A percentile compares a stretch with the other conserved stretches of the same genome.
These are phyloP conservation scores for Colletotrichum trifolii DNA, from an alignment of 2,329 filamentous ascomycete species.

Conservation along the genomic window DNA sequence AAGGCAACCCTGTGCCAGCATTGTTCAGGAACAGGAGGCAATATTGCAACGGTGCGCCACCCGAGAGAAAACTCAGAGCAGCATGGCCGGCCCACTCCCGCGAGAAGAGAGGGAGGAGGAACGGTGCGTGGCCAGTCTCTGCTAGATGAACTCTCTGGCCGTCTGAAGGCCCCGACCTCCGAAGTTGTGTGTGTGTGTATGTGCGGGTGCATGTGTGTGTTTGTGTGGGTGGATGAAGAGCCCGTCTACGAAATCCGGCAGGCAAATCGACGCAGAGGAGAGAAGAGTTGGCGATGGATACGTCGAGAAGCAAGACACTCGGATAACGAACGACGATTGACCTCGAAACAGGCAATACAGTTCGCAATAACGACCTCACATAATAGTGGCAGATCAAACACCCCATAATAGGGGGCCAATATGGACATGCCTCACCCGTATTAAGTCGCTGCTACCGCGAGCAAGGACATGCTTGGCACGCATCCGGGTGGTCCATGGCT, in stretches of 20 bases:
- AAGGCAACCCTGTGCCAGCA: no score
- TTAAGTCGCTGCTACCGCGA: slow-evolving; percentile 3
- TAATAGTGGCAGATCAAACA: neutral
- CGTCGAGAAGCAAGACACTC: no score
- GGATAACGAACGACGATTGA: no score
- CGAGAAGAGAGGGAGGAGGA: neutral
- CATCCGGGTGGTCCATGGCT: slow-evolving; percentile 25
- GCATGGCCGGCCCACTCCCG: neutral
- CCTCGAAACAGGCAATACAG: neutral
- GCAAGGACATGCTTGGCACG: slow-evolving; percentile 12
- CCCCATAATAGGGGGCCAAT: slow-evolving; percentile 29
- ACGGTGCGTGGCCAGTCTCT: slow-evolving; percentile 26
- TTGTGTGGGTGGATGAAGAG: no score
- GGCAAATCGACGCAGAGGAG: neutral
- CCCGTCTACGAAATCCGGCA: neutral
- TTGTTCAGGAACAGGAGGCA: neutral
- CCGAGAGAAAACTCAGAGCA: no score
- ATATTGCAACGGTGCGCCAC: neutral
- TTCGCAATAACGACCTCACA: neutral
- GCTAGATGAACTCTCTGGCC: slow-evolving; percentile 24
- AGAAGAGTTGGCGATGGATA: no score
- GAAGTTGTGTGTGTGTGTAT: no score
- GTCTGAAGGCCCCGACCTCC: slow-evolving; percentile 3
- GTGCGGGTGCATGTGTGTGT: no score
- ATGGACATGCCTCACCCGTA: slow-evolving; percentile 23